Evolutionary conservation across 2,329 filamentous ascomycete genomes (phyloP).

Genomic region (Pseudogymnoascus sp.): DNA sequence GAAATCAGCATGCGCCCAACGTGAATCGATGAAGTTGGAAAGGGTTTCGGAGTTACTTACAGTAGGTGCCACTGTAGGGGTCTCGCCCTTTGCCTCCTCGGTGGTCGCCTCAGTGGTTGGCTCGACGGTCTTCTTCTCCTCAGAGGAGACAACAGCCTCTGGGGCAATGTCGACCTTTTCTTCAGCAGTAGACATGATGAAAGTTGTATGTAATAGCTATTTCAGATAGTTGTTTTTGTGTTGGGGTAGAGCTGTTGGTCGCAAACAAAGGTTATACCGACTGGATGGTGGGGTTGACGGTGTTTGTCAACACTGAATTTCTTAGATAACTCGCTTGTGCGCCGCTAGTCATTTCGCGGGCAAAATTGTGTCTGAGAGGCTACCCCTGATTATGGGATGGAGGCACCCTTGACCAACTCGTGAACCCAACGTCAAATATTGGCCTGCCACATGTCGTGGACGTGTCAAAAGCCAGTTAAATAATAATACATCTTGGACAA

Average conservation of each 20-base stretch:
- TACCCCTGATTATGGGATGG: slow-evolving; percentile 2
- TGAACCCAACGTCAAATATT: neutral
- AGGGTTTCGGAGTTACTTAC: neutral
- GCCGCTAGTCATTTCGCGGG: slow-evolving; percentile 7
- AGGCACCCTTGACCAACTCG: neutral
- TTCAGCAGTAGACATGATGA: slow-evolving; percentile 10
- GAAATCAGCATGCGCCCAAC: neutral
- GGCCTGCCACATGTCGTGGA: neutral
- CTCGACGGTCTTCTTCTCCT: slow-evolving; percentile 35
- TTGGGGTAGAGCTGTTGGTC: slow-evolving; percentile 7
- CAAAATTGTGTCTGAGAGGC: neutral
- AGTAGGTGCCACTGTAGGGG: neutral
- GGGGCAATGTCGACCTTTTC: slow-evolving; percentile 11
- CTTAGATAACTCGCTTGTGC: slow-evolving; percentile 4
- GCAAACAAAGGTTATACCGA: slow-evolving; percentile 7
- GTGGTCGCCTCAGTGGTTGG: slow-evolving; percentile 21
- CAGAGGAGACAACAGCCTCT: slow-evolving; percentile 34
- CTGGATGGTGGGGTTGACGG: slow-evolving; percentile 6
- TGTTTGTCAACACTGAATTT: slow-evolving; percentile 10
- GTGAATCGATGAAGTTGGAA: neutral
- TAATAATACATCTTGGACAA: neutral
- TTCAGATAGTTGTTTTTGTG: slow-evolving; percentile 9
- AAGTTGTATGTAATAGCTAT: slow-evolving; percentile 15
- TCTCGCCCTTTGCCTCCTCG: slow-evolving; percentile 26
- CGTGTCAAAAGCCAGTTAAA: neutral